Evolutionary conservation across 192 early-diverging fungal species (phyloP).

Genomic region (Coemansia sp.): DNA sequence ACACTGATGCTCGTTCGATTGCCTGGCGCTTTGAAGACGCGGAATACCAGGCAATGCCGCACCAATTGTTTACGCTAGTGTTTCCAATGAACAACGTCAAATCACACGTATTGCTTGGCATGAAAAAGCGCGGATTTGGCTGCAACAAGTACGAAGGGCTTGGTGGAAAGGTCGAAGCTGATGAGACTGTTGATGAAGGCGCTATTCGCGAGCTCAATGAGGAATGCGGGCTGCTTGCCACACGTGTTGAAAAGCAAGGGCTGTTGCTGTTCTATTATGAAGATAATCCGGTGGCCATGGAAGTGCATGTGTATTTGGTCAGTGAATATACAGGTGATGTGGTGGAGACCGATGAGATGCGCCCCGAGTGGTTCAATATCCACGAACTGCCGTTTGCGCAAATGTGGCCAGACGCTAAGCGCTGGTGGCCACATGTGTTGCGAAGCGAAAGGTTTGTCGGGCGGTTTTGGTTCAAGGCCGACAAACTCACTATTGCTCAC

Average conservation of each 20-base stretch:
- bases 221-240: constrained; percentile 55
- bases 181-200: constrained; percentile 62
- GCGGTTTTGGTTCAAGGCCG: constrained; percentile 52
- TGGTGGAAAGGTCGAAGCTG: constrained; percentile 74
- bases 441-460: constrained; percentile 47
- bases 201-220: constrained; percentile 66
- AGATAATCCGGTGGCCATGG: constrained; percentile 60
- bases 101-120: constrained; percentile 62
- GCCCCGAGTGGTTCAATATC: constrained; percentile 66
- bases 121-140: constrained; percentile 83
- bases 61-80: constrained; percentile 44
- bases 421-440: constrained; percentile 65
- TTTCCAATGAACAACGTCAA: constrained; percentile 24
- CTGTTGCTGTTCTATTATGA: constrained; percentile 69
- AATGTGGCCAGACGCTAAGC: constrained; percentile 74
- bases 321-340: constrained; percentile 50
- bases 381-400: constrained; percentile 59
- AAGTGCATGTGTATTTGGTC: constrained; percentile 63
- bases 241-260: constrained; percentile 52
- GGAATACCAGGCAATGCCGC: constrained; percentile 19
- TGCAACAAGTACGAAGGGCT: constrained; percentile 68
- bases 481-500: constrained; percentile 33
- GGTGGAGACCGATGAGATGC: constrained; percentile 75
- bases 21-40: constrained; percentile 35
- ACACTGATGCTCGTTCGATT: constrained; percentile 24